Percentiles rank a stretch among this genome's conserved stretches.
Conservation (phyloP, 345 rosid species). For the Limnanthes douglasii region DNA sequence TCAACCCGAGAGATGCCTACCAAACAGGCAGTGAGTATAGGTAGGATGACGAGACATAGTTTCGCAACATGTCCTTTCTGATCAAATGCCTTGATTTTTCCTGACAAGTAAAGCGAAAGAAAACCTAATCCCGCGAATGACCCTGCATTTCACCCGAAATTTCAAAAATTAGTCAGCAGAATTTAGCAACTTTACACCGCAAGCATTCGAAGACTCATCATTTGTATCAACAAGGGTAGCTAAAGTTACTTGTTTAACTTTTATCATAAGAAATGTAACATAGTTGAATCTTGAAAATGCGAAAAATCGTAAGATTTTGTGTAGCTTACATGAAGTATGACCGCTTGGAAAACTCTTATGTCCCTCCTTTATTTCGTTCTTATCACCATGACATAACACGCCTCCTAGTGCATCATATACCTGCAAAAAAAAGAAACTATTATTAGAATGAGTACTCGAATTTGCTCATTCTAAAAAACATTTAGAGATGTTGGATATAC, state of each 20-base stretch:
- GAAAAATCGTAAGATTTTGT: too few species aligned
- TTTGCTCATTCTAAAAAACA: too few species aligned
- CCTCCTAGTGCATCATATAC: constrained; percentile 36
- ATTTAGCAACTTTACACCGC: too few species aligned
- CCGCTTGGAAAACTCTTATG: constrained; percentile 89
- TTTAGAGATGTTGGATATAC: too few species aligned
- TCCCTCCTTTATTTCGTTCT: constrained; percentile 54
- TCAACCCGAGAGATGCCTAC: constrained; percentile 74
- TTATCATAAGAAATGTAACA: too few species aligned
- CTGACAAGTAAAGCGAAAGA: constrained; percentile 59
- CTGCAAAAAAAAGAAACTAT: constrained; percentile 15
- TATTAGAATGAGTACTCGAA: too few species aligned
- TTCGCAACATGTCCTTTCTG: constrained; percentile 63
- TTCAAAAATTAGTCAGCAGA: background rate
- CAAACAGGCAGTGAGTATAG: constrained; percentile 54
- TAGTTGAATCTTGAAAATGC: too few species aligned
- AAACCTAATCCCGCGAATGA: constrained; percentile 77
- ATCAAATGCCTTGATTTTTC: constrained; percentile 57
- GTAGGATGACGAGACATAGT: constrained; percentile 50
- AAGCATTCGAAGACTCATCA: too few species aligned
- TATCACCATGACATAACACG: constrained; percentile 57
- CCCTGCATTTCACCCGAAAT: constrained; percentile 21
- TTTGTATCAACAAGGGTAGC: too few species aligned
- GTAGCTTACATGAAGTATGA: constrained; percentile 52
- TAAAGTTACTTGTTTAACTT: too few species aligned